phyloP scores from a whole-genome alignment of 2,329 filamentous ascomycete species.

The Penicillium italicum region DNA sequence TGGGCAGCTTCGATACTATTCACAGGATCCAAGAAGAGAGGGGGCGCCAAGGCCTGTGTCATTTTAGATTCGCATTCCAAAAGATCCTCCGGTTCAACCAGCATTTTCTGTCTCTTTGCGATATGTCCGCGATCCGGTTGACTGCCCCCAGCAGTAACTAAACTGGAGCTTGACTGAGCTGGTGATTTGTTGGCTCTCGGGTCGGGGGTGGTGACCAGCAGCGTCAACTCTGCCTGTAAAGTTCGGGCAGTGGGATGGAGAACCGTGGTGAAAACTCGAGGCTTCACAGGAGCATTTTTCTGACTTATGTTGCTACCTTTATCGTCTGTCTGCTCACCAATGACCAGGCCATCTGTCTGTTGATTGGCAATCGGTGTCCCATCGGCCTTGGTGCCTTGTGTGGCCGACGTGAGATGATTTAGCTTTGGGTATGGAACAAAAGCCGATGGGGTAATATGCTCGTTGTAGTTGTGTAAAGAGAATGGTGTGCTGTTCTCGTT shows the following conservation, averaged over 20 bases:
- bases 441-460: constrained; percentile 83
- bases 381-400: constrained; percentile 26
- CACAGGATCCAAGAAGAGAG: constrained; percentile 74
- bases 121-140: constrained; percentile 53
- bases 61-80: constrained; percentile 73
- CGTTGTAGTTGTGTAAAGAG: constrained; percentile 89
- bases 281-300: constrained; percentile 50
- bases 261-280: constrained; percentile 71
- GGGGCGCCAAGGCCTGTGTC: constrained; percentile 67
- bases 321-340: constrained; percentile 41
- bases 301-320: constrained; percentile 35
- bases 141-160: constrained; percentile 63
- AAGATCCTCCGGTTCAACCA: constrained; percentile 71
- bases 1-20: constrained; percentile 66
- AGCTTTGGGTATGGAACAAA: constrained; percentile 68
- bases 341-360: constrained; percentile 22
- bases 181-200: constrained; percentile 50
- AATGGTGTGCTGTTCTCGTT: constrained; percentile 65
- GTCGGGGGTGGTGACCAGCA: constrained; percentile 70
- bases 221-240: constrained; percentile 68
- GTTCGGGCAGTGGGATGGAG: constrained; percentile 79
- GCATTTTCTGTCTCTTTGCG: constrained; percentile 69
- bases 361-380: constrained; percentile 13
- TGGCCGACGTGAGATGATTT: constrained; percentile 33
- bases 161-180: constrained; percentile 38